These are phyloP conservation scores for Cajanus cajan DNA, from an alignment of 306 rosid species.

Conservation along the genomic window DNA sequence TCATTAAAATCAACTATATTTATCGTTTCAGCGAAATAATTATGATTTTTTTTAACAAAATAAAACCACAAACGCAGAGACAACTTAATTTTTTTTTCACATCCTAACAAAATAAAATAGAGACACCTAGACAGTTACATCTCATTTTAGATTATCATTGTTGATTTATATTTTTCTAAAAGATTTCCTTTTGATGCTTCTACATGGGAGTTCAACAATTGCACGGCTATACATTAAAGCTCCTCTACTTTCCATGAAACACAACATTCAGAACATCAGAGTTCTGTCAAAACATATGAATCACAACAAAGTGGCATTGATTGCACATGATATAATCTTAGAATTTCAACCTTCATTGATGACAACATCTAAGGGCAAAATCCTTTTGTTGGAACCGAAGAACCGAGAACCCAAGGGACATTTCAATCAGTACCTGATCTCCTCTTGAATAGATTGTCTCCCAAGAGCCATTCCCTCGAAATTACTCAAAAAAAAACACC, in stretches of 20 bases:
- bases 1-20: neutral
- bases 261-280: constrained; percentile 34
- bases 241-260: constrained; percentile 21
- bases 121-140: neutral
- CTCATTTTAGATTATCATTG: constrained; percentile 14
- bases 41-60: neutral
- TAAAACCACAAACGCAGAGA: neutral
- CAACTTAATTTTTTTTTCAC: neutral
- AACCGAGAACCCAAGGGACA: constrained; percentile 36
- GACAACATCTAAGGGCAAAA: constrained; percentile 21
- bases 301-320: constrained; percentile 33
- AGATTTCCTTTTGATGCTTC: constrained; percentile 23
- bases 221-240: neutral
- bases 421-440: constrained; percentile 35
- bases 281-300: constrained; percentile 20
- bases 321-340: constrained; percentile 24
- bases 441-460: constrained; percentile 39
- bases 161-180: neutral
- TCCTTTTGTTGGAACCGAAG: constrained; percentile 41
- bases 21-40: neutral
- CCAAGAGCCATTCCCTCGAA: constrained; percentile 40
- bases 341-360: constrained; percentile 28
- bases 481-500: constrained; percentile 36
- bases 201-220: neutral
- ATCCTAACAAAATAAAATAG: neutral